Evolutionary conservation across 225 moss, liverwort and hornwort genomes (phyloP), one percentile per base, ranked within the genome.

Genomic region (Bryoerythrophyllum caledonicum): DNA sequence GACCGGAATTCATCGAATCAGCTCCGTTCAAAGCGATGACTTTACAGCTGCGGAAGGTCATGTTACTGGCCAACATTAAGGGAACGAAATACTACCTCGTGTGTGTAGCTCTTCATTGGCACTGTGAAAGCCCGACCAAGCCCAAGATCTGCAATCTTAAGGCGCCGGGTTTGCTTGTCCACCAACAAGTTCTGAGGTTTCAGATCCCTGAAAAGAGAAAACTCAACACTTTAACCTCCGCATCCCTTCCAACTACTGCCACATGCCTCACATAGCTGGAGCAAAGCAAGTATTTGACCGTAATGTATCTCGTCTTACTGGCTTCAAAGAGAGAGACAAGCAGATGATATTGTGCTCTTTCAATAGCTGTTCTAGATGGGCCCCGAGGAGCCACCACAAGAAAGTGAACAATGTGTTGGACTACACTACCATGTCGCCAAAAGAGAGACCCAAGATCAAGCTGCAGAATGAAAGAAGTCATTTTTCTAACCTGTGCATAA

Each of bases 181-280:
- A 87, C 87, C 77, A 87, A 77, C 63, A 87, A 60, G 38, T 87
- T 87, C 38, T 87, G 87, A 20, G 87, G 87, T 48, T 87, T 87
- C 79, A 87, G 59, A 55, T 84, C 87, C 28, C 87, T 87, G 73
- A 10, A 60, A 2, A 21, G 5, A 28, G 16, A 14, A 35, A 19
- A 44, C 0, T 17, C 13, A 28, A n/a, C 4, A 32, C 15, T 20
- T 17, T 5, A 12, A 60, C 7, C 12, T 20, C 7, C 13, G 7
- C n/a, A 34, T 23, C 23, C 16, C 38, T 34, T 21, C 23, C 16
- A 49, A 23, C 48, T 61, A 34, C 48, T 0, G 43, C 4, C 13
- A 8, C 12, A 7, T 43, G 2, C 7, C 26, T 19, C 2, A 38
- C 8, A 43, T 19, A 9, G 26, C 19, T 20, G 41, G 11, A 12